Conservation (phyloP, 257 asterid species). For the Cordia subcordata region DNA sequence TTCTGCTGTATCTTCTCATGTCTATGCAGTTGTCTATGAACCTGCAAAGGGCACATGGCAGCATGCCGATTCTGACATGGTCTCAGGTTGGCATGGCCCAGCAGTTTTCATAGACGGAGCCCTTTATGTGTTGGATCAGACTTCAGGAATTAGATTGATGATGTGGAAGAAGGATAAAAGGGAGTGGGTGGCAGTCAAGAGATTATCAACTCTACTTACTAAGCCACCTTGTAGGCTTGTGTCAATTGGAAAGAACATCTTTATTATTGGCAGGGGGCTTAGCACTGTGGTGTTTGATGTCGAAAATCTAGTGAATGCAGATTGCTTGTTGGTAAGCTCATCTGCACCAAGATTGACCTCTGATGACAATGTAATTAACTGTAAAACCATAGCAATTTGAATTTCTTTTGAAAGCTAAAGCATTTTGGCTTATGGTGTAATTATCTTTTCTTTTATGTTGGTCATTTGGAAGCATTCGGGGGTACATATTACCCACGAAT, state of each 20-base stretch:
- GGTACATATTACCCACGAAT: no score
- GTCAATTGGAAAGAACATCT: conserved; percentile 52
- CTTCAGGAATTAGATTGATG: conserved; percentile 60
- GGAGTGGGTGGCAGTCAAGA: conserved; percentile 49
- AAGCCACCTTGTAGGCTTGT: conserved; percentile 61
- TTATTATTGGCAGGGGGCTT: conserved; percentile 69
- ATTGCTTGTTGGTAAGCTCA: conserved; percentile 40
- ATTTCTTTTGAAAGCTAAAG: background rate
- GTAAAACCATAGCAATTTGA: conserved; percentile 53
- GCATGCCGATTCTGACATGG: conserved; percentile 50
- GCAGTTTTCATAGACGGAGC: conserved; percentile 47
- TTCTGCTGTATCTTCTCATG: conserved; percentile 32
- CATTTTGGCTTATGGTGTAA: background rate
- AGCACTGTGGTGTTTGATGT: conserved; percentile 53
- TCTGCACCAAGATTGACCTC: conserved; percentile 33
- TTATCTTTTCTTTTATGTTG: background rate
- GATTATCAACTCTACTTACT: conserved; percentile 39
- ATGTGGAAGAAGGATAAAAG: conserved; percentile 54
- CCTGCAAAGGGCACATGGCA: conserved; percentile 52
- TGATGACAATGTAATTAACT: conserved; percentile 52
- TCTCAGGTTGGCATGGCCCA: conserved; percentile 66
- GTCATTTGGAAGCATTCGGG: background rate
- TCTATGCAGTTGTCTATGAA: conserved; percentile 43
- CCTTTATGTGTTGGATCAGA: conserved; percentile 61
- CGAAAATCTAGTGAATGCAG: conserved; percentile 30